These are phyloP conservation scores for Ormosia emarginata DNA, from an alignment of 306 rosid genomes.

Conservation along the genomic window DNA sequence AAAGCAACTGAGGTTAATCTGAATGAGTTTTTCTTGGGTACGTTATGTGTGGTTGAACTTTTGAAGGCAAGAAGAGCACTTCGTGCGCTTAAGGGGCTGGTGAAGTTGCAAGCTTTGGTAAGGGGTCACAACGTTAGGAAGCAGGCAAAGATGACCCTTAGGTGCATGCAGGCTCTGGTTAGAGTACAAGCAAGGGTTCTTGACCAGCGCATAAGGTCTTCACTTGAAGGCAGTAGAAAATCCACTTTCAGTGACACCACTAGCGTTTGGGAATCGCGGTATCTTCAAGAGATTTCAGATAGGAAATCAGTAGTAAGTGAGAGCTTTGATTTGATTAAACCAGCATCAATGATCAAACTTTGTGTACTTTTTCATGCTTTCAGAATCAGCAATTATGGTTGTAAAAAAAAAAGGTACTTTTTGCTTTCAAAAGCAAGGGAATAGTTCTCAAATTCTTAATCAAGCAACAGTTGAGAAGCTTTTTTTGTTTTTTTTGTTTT, in stretches of 20 bases:
- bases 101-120: conserved; percentile 93
- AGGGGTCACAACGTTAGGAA: conserved; percentile 94
- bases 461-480: conserved; percentile 15
- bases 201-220: conserved; percentile 74
- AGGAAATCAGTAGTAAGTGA: conserved; percentile 71
- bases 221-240: conserved; percentile 79
- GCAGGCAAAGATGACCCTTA: conserved; percentile 91
- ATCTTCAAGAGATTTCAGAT: conserved; percentile 76
- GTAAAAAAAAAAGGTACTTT: neutral
- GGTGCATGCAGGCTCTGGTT: conserved; percentile 93
- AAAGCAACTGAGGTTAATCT: neutral
- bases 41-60: neutral
- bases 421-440: conserved; percentile 13
- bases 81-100: conserved; percentile 84
- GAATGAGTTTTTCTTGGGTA: neutral
- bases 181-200: conserved; percentile 86
- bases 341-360: neutral
- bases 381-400: neutral
- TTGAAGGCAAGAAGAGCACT: conserved; percentile 91
- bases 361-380: conserved; percentile 12
- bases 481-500: neutral
- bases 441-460: conserved; percentile 2
- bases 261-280: conserved; percentile 68
- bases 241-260: conserved; percentile 76
- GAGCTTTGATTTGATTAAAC: neutral